Conservation (phyloP, 805 yeast species). For the Lachancea meyersii region DNA sequence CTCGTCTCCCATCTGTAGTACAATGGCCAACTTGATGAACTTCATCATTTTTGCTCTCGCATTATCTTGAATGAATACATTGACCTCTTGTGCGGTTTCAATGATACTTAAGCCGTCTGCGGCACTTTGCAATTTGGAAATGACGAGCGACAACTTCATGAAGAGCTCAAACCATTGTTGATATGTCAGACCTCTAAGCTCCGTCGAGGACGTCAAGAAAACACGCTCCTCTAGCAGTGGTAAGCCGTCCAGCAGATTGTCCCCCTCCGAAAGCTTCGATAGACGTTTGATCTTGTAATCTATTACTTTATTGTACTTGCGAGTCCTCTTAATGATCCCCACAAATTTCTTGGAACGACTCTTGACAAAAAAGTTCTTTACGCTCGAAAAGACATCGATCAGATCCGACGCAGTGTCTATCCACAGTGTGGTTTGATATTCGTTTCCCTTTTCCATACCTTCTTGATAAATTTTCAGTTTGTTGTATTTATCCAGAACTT, state of each 20-base stretch:
- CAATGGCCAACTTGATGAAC: conserved; percentile 62
- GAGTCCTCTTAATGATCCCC: conserved; percentile 57
- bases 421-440: conserved; percentile 72
- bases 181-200: conserved; percentile 69
- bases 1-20: conserved; percentile 44
- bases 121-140: conserved; percentile 51
- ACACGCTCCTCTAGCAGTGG: conserved; percentile 38
- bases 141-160: conserved; percentile 67
- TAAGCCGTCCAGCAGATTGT: conserved; percentile 32
- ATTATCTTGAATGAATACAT: conserved; percentile 67
- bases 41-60: conserved; percentile 53
- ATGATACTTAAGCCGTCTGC: conserved; percentile 64
- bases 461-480: conserved; percentile 48
- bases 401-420: conserved; percentile 74
- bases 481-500: conserved; percentile 49
- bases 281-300: conserved; percentile 70
- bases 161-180: conserved; percentile 82
- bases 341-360: conserved; percentile 66
- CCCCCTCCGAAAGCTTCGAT: conserved; percentile 56
- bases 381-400: conserved; percentile 74
- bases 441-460: conserved; percentile 45
- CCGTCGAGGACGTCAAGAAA: conserved; percentile 44
- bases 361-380: conserved; percentile 69
- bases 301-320: conserved; percentile 55
- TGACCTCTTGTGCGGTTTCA: conserved; percentile 69